Evolutionary conservation across 768 basidiomycete genomes (phyloP), one percentile per base, ranked within the genome.

Genomic region (Tulasnella sp.): DNA sequence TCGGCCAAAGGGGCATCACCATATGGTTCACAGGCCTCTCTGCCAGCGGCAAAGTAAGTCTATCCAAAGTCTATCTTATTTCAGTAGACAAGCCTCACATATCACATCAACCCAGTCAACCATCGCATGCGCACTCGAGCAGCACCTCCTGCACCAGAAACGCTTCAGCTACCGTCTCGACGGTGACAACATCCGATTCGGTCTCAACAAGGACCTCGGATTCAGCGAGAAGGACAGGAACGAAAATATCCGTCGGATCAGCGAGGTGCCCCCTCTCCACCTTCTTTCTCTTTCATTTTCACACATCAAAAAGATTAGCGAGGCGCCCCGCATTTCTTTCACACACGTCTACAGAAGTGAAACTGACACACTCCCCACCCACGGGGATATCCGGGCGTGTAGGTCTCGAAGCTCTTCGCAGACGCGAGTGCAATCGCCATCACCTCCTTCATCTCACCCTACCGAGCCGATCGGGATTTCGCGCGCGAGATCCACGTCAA

Each of bases 381-480:
- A 38, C 34, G 34, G 34, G 7, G 34, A n/a, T 38, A 15, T 24
- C 44, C 22, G 30, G 1, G 3, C 17, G 11, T 51, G n/a, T 66
- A 94, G 92, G 93, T 99, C 50, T 84, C 96, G 48, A 92, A 91
- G 70, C 76, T 98, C 43, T 96, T 99, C 71, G 82, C 92, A 19
- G 88, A 93, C 66, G 80, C 92, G 2, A 84, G 81, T 30, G 87
- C 85, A 65, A 78, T 96, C 64, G 77, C 87, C 17, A 77, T 97
- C 68, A 94, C 96, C 17, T 93, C 96, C 11, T 99, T 99, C 74
- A 99, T 99, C 71, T 98, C 96, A 1, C 96, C 96, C n/a, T 97
- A 98, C 73, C 77, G 80, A 50, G 79, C 82, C 12, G 94, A 99
- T 75, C 83, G 96, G 31, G 77, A 80, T 11, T 69, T 84, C 49